phyloP scores from a whole-genome alignment of 345 rosid species.

The Brassica nigra region DNA sequence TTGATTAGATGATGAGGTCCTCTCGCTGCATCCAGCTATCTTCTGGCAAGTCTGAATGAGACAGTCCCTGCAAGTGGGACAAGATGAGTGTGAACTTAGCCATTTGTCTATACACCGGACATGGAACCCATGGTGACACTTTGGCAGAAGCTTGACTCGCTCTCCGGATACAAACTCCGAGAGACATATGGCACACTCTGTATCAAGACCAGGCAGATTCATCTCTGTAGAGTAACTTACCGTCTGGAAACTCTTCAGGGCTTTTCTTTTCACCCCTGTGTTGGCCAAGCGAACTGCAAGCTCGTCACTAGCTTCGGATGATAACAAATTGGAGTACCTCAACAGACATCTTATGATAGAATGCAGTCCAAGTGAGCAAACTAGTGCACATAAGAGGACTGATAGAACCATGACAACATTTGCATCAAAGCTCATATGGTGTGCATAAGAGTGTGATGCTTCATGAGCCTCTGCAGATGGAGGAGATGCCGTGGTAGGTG shows the following conservation, averaged over 20 bases:
- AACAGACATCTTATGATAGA: constrained; percentile 70
- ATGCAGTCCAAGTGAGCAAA: constrained; percentile 78
- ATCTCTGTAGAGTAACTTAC: constrained; percentile 57
- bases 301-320: constrained; percentile 40
- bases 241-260: constrained; percentile 67
- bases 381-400: constrained; percentile 77
- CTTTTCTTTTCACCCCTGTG: constrained; percentile 75
- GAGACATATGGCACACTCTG: constrained; percentile 81
- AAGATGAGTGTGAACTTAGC: constrained; percentile 86
- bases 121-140: constrained; percentile 87
- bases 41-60: constrained; percentile 76
- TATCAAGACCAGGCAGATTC: constrained; percentile 54
- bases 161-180: constrained; percentile 65
- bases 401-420: constrained; percentile 80
- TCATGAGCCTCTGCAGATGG: constrained; percentile 36
- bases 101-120: constrained; percentile 83
- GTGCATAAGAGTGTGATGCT: constrained; percentile 40
- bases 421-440: constrained; percentile 58
- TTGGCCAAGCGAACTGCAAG: constrained; percentile 52
- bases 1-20: constrained; percentile 44
- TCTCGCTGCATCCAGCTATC: constrained; percentile 57
- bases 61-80: constrained; percentile 96
- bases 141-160: constrained; percentile 67
- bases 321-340: constrained; percentile 51
- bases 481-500: constrained; percentile 45